A percentile compares a stretch with the other conserved stretches of the same genome.
Evolutionary conservation across 352 stramenopile species (phyloP).

Genomic region (Globisporangium megalacanthum): DNA sequence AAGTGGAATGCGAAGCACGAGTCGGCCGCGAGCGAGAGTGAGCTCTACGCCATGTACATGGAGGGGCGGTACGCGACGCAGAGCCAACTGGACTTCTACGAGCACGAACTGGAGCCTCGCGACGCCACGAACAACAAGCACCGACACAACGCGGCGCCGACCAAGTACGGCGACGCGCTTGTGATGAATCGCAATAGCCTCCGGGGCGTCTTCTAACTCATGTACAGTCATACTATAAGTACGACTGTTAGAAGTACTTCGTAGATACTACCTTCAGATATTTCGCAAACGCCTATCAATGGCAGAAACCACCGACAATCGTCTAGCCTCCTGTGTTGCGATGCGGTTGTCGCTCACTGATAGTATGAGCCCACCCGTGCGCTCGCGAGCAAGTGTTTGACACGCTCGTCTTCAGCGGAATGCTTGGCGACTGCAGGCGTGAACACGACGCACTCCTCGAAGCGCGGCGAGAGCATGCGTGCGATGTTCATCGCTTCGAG

Average conservation of each 20-base stretch:
- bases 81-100: conserved; percentile 56
- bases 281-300: too few relatives aligned
- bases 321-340: neutral
- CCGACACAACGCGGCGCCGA: conserved; percentile 38
- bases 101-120: conserved; percentile 34
- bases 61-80: conserved; percentile 51
- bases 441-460: conserved; percentile 56
- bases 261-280: too few relatives aligned
- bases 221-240: neutral
- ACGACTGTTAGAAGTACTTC: too few relatives aligned
- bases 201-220: conserved; percentile 40
- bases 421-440: conserved; percentile 38
- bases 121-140: conserved; percentile 47
- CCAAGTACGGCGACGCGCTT: conserved; percentile 69
- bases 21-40: conserved; percentile 22
- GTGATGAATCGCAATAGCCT: conserved; percentile 47
- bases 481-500: conserved; percentile 81
- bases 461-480: conserved; percentile 68
- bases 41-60: conserved; percentile 51
- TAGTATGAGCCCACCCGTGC: conserved; percentile 61
- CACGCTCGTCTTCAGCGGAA: conserved; percentile 50
- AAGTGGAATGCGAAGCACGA: conserved; percentile 35
- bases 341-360: conserved; percentile 21
- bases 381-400: conserved; percentile 52
- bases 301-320: neutral